Evolutionary conservation across 345 rosid genomes (phyloP).

Genomic region (Citrus mangshanensis): DNA sequence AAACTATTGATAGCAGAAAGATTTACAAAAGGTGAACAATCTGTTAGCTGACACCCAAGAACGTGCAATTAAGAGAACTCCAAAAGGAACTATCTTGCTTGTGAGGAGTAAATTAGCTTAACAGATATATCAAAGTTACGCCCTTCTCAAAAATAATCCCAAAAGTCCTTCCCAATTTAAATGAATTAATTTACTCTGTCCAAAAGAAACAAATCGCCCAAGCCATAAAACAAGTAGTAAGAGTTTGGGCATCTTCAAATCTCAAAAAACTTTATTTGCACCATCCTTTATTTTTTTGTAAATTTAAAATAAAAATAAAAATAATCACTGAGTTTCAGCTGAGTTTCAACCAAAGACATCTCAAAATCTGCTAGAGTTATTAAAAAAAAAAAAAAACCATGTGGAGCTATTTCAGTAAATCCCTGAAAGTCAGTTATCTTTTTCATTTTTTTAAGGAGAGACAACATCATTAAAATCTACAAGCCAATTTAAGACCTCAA

Average conservation of each 20-base stretch:
- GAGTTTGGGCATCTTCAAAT: not conserved
- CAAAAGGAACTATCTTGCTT: too few relatives aligned
- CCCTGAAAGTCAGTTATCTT: not conserved
- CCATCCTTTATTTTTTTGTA: not conserved
- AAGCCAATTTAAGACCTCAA: constrained; percentile 9
- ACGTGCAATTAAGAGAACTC: too few relatives aligned
- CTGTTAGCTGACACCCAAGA: not conserved
- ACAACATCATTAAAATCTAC: not conserved
- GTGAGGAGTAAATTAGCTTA: not conserved
- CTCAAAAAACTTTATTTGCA: not conserved
- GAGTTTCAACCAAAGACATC: not conserved
- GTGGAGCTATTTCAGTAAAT: not conserved
- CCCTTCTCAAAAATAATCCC: not conserved
- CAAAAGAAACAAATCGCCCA: not conserved
- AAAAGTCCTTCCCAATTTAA: not conserved
- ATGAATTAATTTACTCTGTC: not conserved
- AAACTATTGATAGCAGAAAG: too few relatives aligned
- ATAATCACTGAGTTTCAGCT: not conserved
- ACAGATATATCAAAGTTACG: not conserved
- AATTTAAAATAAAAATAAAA: not conserved
- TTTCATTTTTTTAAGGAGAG: not conserved
- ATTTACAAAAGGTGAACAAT: not conserved
- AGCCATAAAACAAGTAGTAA: not conserved
- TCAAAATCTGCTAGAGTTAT: not conserved
- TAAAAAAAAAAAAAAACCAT: not conserved